Conservation (phyloP, 1,284 basidiomycete genomes). For the Leccinum angustisporum region DNA sequence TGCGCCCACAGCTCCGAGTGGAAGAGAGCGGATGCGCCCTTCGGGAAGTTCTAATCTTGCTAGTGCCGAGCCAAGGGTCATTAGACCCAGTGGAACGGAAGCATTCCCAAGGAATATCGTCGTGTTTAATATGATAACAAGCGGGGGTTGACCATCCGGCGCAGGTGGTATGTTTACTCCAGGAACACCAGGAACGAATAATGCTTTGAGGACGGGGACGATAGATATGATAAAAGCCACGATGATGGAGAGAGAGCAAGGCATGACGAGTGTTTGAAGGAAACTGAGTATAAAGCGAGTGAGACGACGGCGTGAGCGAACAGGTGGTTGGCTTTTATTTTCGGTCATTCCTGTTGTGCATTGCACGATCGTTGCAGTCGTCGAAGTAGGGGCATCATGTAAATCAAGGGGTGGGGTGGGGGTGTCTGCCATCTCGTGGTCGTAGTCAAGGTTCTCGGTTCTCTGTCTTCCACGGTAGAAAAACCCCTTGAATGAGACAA, state of each 20-base stretch:
- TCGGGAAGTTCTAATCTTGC: conserved; percentile 61
- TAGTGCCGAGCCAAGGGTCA: conserved; percentile 73
- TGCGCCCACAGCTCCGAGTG: conserved; percentile 62
- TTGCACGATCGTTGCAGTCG: conserved; percentile 5
- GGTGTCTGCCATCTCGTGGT: conserved; percentile 11
- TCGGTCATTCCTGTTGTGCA: background rate
- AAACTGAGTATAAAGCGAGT: conserved; percentile 28
- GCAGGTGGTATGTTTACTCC: conserved; percentile 56
- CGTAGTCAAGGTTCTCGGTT: background rate
- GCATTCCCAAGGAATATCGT: conserved; percentile 70
- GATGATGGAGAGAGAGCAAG: conserved; percentile 63
- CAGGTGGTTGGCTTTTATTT: background rate
- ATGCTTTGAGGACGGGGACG: conserved; percentile 65
- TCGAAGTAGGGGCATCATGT: conserved; percentile 7
- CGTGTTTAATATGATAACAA: conserved; percentile 66
- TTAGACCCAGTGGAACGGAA: conserved; percentile 69
- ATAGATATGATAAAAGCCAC: conserved; percentile 69
- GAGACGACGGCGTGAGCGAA: conserved; percentile 12
- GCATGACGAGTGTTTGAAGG: conserved; percentile 46
- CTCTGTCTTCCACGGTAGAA: background rate
- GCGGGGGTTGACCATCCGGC: conserved; percentile 75
- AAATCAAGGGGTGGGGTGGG: background rate
- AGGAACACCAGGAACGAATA: conserved; percentile 56
- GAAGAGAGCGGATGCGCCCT: conserved; percentile 53
- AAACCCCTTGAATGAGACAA: conserved; percentile 1